Percentiles rank a stretch among this genome's conserved stretches.
Conservation (phyloP, 352 stramenopile genomes). For the Discostella stelligera region DNA sequence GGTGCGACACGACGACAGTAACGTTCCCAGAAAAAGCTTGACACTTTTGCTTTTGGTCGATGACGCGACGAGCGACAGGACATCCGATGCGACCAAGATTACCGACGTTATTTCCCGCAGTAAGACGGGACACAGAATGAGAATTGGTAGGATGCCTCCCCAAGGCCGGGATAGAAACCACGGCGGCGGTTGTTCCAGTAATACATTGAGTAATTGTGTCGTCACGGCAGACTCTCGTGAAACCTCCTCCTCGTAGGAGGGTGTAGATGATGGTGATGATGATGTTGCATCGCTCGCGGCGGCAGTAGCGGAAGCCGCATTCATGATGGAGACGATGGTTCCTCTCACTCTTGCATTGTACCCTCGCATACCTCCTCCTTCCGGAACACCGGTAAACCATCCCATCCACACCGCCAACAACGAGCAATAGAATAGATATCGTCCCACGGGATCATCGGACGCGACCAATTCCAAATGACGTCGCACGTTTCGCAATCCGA, state of each 20-base stretch:
- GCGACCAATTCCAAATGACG: slow-evolving; percentile 60
- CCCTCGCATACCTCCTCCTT: not conserved
- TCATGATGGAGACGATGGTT: slow-evolving; percentile 23
- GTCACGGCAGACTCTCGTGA: slow-evolving; percentile 19
- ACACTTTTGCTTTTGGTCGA: slow-evolving; percentile 7
- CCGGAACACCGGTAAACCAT: slow-evolving; percentile 26
- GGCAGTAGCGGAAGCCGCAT: slow-evolving; percentile 5
- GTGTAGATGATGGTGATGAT: not conserved
- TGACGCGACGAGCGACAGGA: slow-evolving; percentile 48
- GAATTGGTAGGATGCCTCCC: slow-evolving; percentile 27
- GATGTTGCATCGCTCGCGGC: not conserved
- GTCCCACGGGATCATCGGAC: slow-evolving; percentile 68
- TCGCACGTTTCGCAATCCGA: slow-evolving; percentile 56
- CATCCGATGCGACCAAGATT: slow-evolving; percentile 61
- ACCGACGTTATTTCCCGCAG: slow-evolving; percentile 67
- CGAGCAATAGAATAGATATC: slow-evolving; percentile 76
- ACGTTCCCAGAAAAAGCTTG: slow-evolving; percentile 6
- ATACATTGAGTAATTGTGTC: slow-evolving; percentile 14
- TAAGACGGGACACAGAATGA: slow-evolving; percentile 55
- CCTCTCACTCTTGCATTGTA: slow-evolving; percentile 8
- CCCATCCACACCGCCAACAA: slow-evolving; percentile 68
- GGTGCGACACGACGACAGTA: slow-evolving; percentile 10
- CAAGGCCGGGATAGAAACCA: slow-evolving; percentile 32
- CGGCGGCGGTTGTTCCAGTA: slow-evolving; percentile 18
- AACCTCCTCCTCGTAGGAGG: not conserved